A percentile compares a stretch with the other conserved stretches of the same genome.
phyloP scores from a whole-genome alignment of 1,284 basidiomycete species.

The Ceratobasidium sp. region DNA sequence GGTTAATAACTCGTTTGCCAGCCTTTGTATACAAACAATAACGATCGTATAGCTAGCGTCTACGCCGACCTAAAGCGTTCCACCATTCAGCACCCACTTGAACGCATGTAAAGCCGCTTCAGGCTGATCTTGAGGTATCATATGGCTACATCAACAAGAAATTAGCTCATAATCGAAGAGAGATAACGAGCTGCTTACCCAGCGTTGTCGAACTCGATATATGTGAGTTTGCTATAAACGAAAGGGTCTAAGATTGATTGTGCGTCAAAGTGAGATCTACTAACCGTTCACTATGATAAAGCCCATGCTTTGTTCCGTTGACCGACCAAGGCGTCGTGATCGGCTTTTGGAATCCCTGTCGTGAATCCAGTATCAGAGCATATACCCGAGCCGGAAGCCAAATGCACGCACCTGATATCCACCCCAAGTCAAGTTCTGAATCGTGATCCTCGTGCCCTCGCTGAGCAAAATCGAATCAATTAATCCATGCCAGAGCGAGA shows the following conservation, averaged over 20 bases:
- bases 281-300: slow-evolving; percentile 38
- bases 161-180: not conserved
- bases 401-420: slow-evolving; percentile 35
- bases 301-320: slow-evolving; percentile 24
- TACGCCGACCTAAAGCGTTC: not conserved
- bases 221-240: slow-evolving; percentile 16
- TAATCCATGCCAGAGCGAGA: slow-evolving; percentile 41
- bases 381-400: too few relatives aligned
- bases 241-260: not conserved
- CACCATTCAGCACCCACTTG: slow-evolving; percentile 17
- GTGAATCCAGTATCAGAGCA: not conserved
- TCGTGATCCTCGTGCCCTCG: slow-evolving; percentile 46
- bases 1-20: too few relatives aligned
- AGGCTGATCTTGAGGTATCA: slow-evolving; percentile 39
- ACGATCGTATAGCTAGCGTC: too few relatives aligned
- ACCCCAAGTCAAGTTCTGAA: slow-evolving; percentile 49
- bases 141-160: not conserved
- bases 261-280: not conserved
- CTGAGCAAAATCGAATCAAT: slow-evolving; percentile 46
- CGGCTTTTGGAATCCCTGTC: slow-evolving; percentile 39
- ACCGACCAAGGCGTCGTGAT: slow-evolving; percentile 32
- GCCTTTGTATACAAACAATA: too few relatives aligned
- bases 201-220: slow-evolving; percentile 35
- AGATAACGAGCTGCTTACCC: not conserved
- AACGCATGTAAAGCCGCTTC: slow-evolving; percentile 37